phyloP scores from a whole-genome alignment of 2,329 filamentous ascomycete genomes.

The Teratosphaeria epicoccoides region DNA sequence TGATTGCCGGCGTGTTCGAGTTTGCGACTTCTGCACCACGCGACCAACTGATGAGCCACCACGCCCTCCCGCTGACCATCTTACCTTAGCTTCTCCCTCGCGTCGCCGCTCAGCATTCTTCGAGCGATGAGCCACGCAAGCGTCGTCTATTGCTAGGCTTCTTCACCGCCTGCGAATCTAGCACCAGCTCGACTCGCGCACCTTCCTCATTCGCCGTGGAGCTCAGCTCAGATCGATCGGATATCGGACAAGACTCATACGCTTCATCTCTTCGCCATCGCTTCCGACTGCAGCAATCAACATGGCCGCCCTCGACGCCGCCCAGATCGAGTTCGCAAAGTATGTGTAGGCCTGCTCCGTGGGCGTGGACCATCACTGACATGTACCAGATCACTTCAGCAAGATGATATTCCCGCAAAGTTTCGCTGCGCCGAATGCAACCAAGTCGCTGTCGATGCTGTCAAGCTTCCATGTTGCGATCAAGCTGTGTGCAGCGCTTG shows the following conservation, averaged over 20 bases:
- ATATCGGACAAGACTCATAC: neutral
- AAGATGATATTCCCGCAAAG: slow-evolving; percentile 88
- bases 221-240: neutral
- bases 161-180: neutral
- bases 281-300: neutral
- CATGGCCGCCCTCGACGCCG: slow-evolving; percentile 9
- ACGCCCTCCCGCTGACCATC: neutral
- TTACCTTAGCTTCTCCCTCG: neutral
- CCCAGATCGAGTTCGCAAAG: slow-evolving; percentile 20
- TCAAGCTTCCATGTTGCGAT: slow-evolving; percentile 87
- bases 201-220: neutral
- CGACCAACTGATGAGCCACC: neutral
- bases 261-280: neutral
- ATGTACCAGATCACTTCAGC: slow-evolving; percentile 52
- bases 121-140: neutral
- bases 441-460: slow-evolving; percentile 81
- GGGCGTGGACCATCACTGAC: slow-evolving; percentile 4
- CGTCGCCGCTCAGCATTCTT: too few relatives aligned
- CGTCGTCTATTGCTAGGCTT: neutral
- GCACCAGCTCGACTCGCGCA: neutral
- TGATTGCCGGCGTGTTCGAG: neutral
- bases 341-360: slow-evolving; percentile 4
- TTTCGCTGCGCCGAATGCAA: slow-evolving; percentile 90
- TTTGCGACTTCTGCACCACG: neutral
- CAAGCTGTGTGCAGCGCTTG: slow-evolving; percentile 87